Conservation (phyloP, 306 rosid species). For the Amphicarpaea edgeworthii region DNA sequence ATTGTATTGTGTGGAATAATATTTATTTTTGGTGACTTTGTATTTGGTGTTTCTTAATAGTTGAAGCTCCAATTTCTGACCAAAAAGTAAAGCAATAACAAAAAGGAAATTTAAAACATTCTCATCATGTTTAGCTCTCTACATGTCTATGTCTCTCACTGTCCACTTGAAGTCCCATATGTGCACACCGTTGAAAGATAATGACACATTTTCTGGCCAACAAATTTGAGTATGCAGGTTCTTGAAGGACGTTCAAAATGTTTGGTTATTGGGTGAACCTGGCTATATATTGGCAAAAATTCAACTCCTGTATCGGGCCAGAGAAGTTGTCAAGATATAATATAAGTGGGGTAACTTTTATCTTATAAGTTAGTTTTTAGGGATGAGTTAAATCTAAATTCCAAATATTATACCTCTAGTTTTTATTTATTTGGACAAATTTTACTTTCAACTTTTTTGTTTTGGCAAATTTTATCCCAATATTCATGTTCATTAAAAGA, state of each 20-base stretch:
- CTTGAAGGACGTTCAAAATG: constrained; percentile 27
- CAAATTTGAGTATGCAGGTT: constrained; percentile 39
- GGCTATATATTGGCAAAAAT: neutral
- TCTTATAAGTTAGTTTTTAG: too few relatives aligned
- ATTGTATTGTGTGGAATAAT: constrained; percentile 39
- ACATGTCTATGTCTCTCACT: neutral
- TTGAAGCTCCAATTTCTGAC: constrained; percentile 3
- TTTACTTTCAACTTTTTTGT: too few relatives aligned
- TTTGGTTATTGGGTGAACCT: constrained; percentile 20
- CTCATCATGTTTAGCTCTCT: neutral
- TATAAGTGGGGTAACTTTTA: too few relatives aligned
- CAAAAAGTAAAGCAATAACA: neutral
- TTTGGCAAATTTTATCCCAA: too few relatives aligned
- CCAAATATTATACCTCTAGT: too few relatives aligned
- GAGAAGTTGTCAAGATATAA: too few relatives aligned
- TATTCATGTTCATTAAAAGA: too few relatives aligned
- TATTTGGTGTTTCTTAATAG: constrained; percentile 19
- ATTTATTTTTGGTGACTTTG: constrained; percentile 11
- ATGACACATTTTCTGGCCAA: constrained; percentile 9
- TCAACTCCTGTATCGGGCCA: too few relatives aligned
- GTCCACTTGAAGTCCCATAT: neutral
- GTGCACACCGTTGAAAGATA: neutral
- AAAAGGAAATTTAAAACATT: neutral
- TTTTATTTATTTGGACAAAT: too few relatives aligned
- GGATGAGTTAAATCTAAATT: too few relatives aligned